Conservation (phyloP, 208 protist genomes). For the Leishmania mexicana region DNA sequence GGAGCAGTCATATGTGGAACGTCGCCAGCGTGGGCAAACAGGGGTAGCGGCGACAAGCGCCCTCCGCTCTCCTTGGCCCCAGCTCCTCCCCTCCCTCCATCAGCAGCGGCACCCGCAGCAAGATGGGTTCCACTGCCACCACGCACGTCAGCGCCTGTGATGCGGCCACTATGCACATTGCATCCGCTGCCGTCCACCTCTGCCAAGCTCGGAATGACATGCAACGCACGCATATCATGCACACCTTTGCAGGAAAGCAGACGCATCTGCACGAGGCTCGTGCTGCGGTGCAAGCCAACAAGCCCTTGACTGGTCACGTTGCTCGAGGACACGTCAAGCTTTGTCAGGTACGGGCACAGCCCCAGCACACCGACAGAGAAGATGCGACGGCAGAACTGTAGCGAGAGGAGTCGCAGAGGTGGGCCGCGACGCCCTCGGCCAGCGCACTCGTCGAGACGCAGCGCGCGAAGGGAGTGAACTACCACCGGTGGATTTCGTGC, state of each 20-base stretch:
- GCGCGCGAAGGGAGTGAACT: constrained; percentile 1
- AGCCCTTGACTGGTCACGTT: constrained; percentile 21
- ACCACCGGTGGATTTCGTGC: background rate
- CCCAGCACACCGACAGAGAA: constrained; percentile 19
- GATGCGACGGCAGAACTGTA: constrained; percentile 21
- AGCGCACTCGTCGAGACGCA: background rate
- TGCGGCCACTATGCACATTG: constrained; percentile 13
- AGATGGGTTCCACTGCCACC: background rate
- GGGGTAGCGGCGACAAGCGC: background rate
- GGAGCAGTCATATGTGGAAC: background rate
- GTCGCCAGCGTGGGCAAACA: background rate
- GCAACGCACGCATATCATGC: constrained; percentile 9
- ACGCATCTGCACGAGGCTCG: constrained; percentile 11
- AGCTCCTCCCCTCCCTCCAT: background rate
- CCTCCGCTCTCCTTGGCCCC: background rate
- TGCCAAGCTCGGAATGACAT: background rate
- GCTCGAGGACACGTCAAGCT: constrained; percentile 21
- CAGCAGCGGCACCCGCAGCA: background rate
- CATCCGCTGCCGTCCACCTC: constrained; percentile 20
- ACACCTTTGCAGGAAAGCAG: constrained; percentile 19
- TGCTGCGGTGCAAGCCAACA: constrained; percentile 12
- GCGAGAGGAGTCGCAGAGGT: constrained; percentile 15
- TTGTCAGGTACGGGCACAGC: constrained; percentile 13
- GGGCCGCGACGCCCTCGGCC: background rate
- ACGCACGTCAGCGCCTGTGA: constrained; percentile 3